Evolutionary conservation across 2,329 filamentous ascomycete species (phyloP), one percentile per base, ranked within the genome.

Genomic region (Ciborinia camelliae): DNA sequence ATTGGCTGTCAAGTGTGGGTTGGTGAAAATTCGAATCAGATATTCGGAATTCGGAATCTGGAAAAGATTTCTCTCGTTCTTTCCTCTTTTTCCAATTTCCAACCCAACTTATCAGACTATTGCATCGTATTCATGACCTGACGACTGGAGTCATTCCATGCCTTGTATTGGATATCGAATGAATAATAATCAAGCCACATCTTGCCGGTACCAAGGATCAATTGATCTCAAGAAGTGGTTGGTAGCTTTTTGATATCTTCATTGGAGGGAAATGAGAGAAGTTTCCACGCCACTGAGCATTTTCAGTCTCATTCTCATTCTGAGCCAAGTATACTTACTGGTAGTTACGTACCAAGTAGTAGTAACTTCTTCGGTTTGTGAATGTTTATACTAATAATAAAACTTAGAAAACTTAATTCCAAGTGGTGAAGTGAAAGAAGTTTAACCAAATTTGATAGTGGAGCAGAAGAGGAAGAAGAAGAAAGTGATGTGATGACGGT

Each of bases 301-400:
- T 28, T 50, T 6, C 15, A 10, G 14, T 15, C 15, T 51, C 35
- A n/a, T 57, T 41, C 2, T 41, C 37, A 39, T 26, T 20, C 43
- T 3, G 2, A 12, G 6, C 26, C 37, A 9, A 30, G 37, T n/a
- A 14, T 41, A 57, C 35, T 26, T 18, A 4, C 23, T 30, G 9
- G n/a, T 26, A 54, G 10, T 37, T 41, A 23, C 52, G 28, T 39
- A 54, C 35, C 28, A n/a, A 23, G 54, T 39, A 45, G 54, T 57
- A 57, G 54, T 45, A 10, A 3, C 54, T 57, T 57, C 39, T 57
- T 32, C 39, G n/a, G 32, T 45, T 45, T 37, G 28, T 37, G 54
- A 57, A 39, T n/a, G 18, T 28, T 26, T 12, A 50, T 26, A 32
- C 32, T 39, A 32, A 32, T 54, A 54, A 54, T 37, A 53, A 39